These are phyloP conservation scores for Diversispora epigaea DNA, from an alignment of 192 early-diverging fungal genomes.

Conservation along the genomic window DNA sequence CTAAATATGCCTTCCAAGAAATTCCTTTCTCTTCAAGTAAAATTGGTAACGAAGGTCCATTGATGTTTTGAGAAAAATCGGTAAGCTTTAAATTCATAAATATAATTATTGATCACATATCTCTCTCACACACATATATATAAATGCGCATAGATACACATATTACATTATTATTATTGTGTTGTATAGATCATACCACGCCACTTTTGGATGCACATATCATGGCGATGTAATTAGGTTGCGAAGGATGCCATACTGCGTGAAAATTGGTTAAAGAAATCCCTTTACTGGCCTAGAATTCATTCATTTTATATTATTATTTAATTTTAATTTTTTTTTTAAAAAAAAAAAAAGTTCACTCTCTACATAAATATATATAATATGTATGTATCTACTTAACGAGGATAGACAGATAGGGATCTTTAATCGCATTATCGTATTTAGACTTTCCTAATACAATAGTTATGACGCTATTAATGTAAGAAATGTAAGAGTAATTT, in stretches of 20 bases:
- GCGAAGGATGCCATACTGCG: slow-evolving; percentile 59
- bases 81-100: slow-evolving; percentile 4
- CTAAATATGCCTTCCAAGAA: slow-evolving; percentile 65
- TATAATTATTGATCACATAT: background rate
- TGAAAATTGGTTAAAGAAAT: slow-evolving; percentile 58
- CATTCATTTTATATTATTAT: too few relatives aligned
- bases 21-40: slow-evolving; percentile 54
- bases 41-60: slow-evolving; percentile 44
- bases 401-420: slow-evolving; percentile 7
- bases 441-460: slow-evolving; percentile 2
- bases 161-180: too few relatives aligned
- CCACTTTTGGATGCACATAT: slow-evolving; percentile 34
- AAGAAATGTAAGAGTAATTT: background rate
- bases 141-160: background rate
- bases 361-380: background rate
- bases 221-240: slow-evolving; percentile 74
- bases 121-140: background rate
- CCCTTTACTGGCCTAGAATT: slow-evolving; percentile 37
- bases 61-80: slow-evolving; percentile 8
- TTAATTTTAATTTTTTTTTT: background rate
- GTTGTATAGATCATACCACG: background rate
- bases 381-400: background rate
- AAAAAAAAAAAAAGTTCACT: background rate
- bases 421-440: slow-evolving; percentile 3
- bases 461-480: slow-evolving; percentile 7